Evolutionary conservation across 129 eudicot species (phyloP).

Genomic region (Saussurea involucrata): DNA sequence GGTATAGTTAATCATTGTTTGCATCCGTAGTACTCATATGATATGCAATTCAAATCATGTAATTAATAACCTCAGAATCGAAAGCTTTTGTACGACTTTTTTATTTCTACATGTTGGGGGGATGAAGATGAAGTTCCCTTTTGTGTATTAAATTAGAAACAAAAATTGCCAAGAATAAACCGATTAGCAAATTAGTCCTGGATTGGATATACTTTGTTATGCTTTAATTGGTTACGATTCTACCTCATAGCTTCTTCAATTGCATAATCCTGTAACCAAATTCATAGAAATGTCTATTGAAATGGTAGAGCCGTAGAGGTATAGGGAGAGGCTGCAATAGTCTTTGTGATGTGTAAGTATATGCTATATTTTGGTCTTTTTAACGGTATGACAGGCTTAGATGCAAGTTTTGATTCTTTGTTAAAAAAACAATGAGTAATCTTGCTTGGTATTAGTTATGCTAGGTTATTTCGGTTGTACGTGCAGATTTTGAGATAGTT

Average conservation of each 20-base stretch:
- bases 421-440: too few relatives aligned
- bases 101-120: not conserved
- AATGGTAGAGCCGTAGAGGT: too few relatives aligned
- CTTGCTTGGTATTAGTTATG: not conserved
- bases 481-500: not conserved
- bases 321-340: too few relatives aligned
- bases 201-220: too few relatives aligned
- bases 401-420: not conserved
- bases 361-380: not conserved
- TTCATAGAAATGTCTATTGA: too few relatives aligned
- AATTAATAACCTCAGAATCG: not conserved
- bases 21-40: not conserved
- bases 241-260: too few relatives aligned
- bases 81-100: not conserved
- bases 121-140: not conserved
- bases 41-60: not conserved
- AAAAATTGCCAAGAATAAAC: not conserved
- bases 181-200: not conserved
- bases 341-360: too few relatives aligned
- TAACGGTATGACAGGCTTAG: not conserved
- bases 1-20: constrained; percentile 36
- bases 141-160: not conserved
- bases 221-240: too few relatives aligned
- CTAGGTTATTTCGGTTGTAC: not conserved
- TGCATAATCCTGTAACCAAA: too few relatives aligned